Evolutionary conservation across 2,329 filamentous ascomycete species (phyloP), one percentile per base, ranked within the genome.

Genomic region (Fusarium redolens): DNA sequence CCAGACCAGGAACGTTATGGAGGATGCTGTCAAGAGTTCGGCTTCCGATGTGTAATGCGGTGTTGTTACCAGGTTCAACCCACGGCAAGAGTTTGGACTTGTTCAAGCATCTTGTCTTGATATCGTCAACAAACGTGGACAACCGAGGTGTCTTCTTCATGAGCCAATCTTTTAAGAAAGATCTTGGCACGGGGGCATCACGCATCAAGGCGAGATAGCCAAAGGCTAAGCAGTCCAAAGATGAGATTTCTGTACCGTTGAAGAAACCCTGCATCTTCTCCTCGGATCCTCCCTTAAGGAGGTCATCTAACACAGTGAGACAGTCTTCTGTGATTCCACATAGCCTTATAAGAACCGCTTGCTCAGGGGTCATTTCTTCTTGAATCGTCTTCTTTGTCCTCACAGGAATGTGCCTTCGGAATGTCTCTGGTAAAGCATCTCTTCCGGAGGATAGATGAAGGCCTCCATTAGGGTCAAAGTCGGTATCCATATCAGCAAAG

Each of bases 201-300:
- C 92, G 84, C 85, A 96, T 92, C 55, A 98, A 83, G 4, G 90
- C 87, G 40, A 98, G 84, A 79, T 97, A 97, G 15, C 92, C 96
- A 76, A 94, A 89, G 1, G 90, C 91, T 51, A 98, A 81, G 79
- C 93, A 97, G 81, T 98, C 95, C 30, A 97, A 69, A 28, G 75
- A 81, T 1, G 81, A 80, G 7, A 79, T 48, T 18, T 66, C 48
- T 0, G 68, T 67, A 2, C 65, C 61, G 4, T 68, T 41, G 52
- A 83, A 81, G 70, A 84, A 83, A 31, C 78, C 71, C n/a, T 83
- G 58, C 6, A 55, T 30, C 50, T 74, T 71, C 28, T 76, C 71
- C n/a, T 76, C 72, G 9, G 74, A 68, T 3, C 63, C 64, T 9
- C 55, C 51, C 2, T 75, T 67, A 44, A 85, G 64, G 14, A 93